These are phyloP conservation scores for Friedmanniomyces endolithicus DNA, from an alignment of 495 filamentous ascomycete species.

Conservation along the genomic window DNA sequence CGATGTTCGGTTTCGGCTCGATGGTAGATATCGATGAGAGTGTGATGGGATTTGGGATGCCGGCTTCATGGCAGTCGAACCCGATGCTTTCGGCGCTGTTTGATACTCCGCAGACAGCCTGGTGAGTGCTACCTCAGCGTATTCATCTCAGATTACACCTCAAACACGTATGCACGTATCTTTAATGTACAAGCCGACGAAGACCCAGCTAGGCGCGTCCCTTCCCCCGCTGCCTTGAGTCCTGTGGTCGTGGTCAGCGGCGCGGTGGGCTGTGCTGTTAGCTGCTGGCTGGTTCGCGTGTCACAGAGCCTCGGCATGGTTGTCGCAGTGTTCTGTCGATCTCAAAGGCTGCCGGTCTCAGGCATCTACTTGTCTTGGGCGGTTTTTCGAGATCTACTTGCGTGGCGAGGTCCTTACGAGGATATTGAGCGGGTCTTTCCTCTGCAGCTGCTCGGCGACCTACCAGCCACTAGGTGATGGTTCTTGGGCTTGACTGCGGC, in stretches of 20 bases:
- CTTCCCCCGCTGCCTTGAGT: no score
- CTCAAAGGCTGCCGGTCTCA: neutral
- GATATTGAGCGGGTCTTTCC: neutral
- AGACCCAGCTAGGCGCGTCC: no score
- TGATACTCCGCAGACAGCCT: neutral
- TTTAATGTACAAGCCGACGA: no score
- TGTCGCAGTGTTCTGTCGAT: conserved; percentile 10
- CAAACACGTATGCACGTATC: no score
- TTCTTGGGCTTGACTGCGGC: no score
- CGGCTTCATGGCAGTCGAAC: neutral
- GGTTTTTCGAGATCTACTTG: neutral
- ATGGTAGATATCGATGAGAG: neutral
- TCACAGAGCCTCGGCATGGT: conserved; percentile 12
- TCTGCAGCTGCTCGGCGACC: neutral
- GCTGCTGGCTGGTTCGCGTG: neutral
- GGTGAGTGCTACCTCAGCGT: neutral
- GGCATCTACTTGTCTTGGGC: neutral
- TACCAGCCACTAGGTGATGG: neutral
- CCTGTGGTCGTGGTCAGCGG: neutral
- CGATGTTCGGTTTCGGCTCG: neutral
- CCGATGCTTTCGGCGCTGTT: neutral
- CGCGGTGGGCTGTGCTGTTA: conserved; percentile 3
- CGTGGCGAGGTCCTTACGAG: neutral
- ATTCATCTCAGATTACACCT: neutral
- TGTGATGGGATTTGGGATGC: neutral